These are phyloP conservation scores for Aquilaria yunnanensis DNA, from an alignment of 345 rosid species.

Conservation along the genomic window DNA sequence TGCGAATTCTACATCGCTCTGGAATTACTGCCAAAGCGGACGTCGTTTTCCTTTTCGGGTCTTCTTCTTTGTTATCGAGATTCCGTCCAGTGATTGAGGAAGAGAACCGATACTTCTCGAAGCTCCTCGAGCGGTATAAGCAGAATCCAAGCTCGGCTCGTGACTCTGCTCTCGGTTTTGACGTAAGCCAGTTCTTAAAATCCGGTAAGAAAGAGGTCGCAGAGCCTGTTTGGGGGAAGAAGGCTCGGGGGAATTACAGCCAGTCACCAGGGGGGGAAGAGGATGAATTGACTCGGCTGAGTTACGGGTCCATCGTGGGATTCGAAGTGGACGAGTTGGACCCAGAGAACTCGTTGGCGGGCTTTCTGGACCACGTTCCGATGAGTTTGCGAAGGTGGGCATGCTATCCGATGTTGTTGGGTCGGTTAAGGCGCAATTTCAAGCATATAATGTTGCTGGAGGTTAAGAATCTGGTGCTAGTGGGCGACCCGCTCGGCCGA, in stretches of 20 bases:
- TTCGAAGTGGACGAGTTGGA: slow-evolving; percentile 79
- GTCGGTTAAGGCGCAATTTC: slow-evolving; percentile 69
- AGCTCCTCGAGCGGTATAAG: slow-evolving; percentile 32
- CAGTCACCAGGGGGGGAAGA: slow-evolving; percentile 8
- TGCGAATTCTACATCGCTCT: slow-evolving; percentile 57
- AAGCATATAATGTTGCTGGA: slow-evolving; percentile 69
- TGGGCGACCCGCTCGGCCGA: slow-evolving; percentile 69
- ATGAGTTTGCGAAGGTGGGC: slow-evolving; percentile 81
- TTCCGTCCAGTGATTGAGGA: slow-evolving; percentile 36
- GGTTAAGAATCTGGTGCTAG: slow-evolving; percentile 37
- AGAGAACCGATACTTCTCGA: slow-evolving; percentile 66
- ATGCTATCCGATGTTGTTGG: slow-evolving; percentile 81
- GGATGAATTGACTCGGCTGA: slow-evolving; percentile 37
- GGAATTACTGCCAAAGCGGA: slow-evolving; percentile 67
- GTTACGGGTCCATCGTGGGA: slow-evolving; percentile 79
- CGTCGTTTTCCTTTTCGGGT: slow-evolving; percentile 40
- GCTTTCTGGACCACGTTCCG: slow-evolving; percentile 69
- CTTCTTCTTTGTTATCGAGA: slow-evolving; percentile 22
- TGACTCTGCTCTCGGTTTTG: slow-evolving; percentile 34
- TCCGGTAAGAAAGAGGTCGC: slow-evolving; percentile 30
- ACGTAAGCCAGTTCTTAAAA: slow-evolving; percentile 36
- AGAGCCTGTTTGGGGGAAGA: slow-evolving; percentile 88
- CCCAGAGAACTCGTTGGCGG: slow-evolving; percentile 81
- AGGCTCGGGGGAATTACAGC: slow-evolving; percentile 23
- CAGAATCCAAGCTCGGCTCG: slow-evolving; percentile 22